phyloP scores from a whole-genome alignment of 768 basidiomycete genomes.

The Mycena kentingensis region DNA sequence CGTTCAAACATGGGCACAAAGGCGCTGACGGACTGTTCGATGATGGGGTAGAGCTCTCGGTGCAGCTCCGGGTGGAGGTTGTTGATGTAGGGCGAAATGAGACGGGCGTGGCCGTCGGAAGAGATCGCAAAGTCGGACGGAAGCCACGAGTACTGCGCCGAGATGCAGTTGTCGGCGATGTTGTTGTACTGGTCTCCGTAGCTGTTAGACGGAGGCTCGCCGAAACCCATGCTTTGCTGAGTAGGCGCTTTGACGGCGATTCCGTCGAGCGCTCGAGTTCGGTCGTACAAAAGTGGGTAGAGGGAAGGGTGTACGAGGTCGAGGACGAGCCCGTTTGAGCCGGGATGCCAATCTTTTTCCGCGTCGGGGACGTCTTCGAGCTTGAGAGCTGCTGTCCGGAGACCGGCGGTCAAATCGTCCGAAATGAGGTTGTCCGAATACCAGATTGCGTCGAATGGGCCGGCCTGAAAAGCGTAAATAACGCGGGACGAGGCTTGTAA shows the following conservation, averaged over 20 bases:
- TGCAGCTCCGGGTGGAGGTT: slow-evolving; percentile 27
- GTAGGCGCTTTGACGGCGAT: not conserved
- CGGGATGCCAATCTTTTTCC: slow-evolving; percentile 49
- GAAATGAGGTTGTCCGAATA: slow-evolving; percentile 37
- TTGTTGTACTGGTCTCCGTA: too few relatives aligned
- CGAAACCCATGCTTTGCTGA: not conserved
- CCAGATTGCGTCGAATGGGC: slow-evolving; percentile 25
- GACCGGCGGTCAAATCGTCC: slow-evolving; percentile 20
- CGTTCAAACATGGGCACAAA: slow-evolving; percentile 31
- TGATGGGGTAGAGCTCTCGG: slow-evolving; percentile 19
- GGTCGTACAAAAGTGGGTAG: slow-evolving; percentile 41
- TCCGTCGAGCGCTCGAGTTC: slow-evolving; percentile 16
- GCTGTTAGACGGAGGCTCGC: not conserved
- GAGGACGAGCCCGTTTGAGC: slow-evolving; percentile 43
- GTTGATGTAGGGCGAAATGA: slow-evolving; percentile 29
- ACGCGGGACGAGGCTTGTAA: not conserved
- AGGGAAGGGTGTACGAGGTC: slow-evolving; percentile 51
- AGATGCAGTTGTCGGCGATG: slow-evolving; percentile 6
- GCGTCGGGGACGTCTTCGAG: slow-evolving; percentile 41
- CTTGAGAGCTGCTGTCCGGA: slow-evolving; percentile 27
- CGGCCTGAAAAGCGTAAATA: slow-evolving; percentile 8
- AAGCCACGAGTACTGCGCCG: slow-evolving; percentile 27
- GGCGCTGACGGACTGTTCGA: slow-evolving; percentile 19
- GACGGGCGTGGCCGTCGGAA: slow-evolving; percentile 18
- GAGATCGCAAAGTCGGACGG: slow-evolving; percentile 31